phyloP scores from a whole-genome alignment of 768 basidiomycete species.

The Trametopsis cervina region DNA sequence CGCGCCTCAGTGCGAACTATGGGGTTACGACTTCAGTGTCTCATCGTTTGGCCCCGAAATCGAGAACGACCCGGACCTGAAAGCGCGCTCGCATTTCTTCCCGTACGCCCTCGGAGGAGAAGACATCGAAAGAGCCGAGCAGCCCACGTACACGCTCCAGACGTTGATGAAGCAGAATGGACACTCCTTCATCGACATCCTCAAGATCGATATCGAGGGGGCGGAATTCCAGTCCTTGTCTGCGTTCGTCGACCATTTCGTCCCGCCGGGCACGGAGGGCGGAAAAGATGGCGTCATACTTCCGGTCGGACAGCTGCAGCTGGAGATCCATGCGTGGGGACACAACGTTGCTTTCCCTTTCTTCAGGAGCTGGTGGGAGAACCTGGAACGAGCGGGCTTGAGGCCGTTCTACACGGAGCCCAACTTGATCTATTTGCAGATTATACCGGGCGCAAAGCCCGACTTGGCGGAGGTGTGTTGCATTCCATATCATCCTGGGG shows the following conservation, averaged over 20 bases:
- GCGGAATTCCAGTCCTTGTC: slow-evolving; percentile 54
- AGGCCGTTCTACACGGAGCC: slow-evolving; percentile 67
- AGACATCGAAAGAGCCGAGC: slow-evolving; percentile 26
- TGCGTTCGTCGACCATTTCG: slow-evolving; percentile 38
- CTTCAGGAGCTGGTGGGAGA: slow-evolving; percentile 61
- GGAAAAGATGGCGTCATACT: slow-evolving; percentile 25
- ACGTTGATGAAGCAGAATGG: slow-evolving; percentile 58
- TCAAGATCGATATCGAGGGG: slow-evolving; percentile 67
- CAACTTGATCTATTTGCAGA: slow-evolving; percentile 37
- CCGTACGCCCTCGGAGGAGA: slow-evolving; percentile 28
- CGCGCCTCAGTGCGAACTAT: slow-evolving; percentile 30
- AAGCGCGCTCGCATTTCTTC: slow-evolving; percentile 37
- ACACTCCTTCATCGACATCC: slow-evolving; percentile 61
- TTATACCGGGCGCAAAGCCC: slow-evolving; percentile 27
- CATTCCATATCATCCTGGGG: too few species aligned
- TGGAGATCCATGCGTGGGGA: slow-evolving; percentile 49
- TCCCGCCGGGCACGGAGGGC: not conserved
- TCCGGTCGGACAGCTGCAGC: slow-evolving; percentile 66
- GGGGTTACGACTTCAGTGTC: slow-evolving; percentile 37
- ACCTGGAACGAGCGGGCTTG: slow-evolving; percentile 55
- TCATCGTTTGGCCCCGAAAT: slow-evolving; percentile 40
- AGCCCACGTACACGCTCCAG: slow-evolving; percentile 52
- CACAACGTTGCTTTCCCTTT: slow-evolving; percentile 32
- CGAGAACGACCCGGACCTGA: slow-evolving; percentile 22
- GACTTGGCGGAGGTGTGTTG: slow-evolving; percentile 32